Base-by-base conservation (phyloP, 75 land plant species). In the Gnetum montanum region DNA sequence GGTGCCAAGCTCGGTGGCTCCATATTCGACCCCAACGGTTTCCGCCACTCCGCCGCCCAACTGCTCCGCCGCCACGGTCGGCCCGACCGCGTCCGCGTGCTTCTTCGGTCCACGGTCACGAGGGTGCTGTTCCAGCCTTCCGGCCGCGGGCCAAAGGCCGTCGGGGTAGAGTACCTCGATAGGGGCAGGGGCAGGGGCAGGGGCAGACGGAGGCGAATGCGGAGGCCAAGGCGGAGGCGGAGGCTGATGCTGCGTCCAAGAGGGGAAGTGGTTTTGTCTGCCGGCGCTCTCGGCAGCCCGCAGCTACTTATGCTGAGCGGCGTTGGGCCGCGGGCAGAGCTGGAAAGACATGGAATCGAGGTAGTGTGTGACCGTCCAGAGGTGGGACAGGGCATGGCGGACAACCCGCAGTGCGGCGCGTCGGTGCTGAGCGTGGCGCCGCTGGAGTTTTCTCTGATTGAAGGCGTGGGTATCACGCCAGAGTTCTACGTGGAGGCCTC, bases 251-350 rank as follows among this genome's bases (percentile, higher is more conserved):
- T 48, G 18, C 49, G 53, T 2, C 15, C 13, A 1, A 26, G 7
- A 12, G 79, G 60, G 47, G 87, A 83, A 62, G 52, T 88, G 4
- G 77, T 88, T 4, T 12, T 90, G 11, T 76, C 96, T 7, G 53
- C 83, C 6, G 97, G 97, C 1, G 90, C 97, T 1, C 56, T 92
- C 15, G 95, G 90, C 15, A 81, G 76, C 31, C 94, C 97, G 15
- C 97, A 92, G 50, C 56, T 92, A 59, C 62, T 92, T 8, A 62
- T 84, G 70, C 74, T 92, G 11, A 92, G 94, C 46, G 97, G 97
- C 2, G 58, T 92, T 27, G 97, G 97, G 40, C 83, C 85, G 0
- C 46, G 44, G 41, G 61, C 55, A 12, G 74, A 84, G 4, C 84
- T 92, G 1, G 29, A 59, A 18, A 51, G 48, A 51, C 11, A 73